Evolutionary conservation across 306 rosid genomes (phyloP), one percentile per base, ranked within the genome.

Genomic region (Trifolium dubium): DNA sequence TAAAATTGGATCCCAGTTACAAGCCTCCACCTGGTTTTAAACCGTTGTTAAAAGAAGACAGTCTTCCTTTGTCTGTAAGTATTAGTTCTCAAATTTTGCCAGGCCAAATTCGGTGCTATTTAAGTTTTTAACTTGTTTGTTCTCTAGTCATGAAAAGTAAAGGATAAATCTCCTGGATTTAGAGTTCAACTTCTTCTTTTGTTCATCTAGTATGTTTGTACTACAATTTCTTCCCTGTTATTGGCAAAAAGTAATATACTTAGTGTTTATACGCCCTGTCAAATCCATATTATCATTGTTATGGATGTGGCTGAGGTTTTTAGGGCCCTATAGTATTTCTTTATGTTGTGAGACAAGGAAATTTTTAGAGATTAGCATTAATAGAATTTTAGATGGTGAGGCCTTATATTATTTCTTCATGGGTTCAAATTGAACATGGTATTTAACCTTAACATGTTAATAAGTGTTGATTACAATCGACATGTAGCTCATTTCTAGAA

Each of bases 1-100:
- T 90, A 63, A 87, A 86, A 82, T 64, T 91, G 67, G 95, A 94
- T 86, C 97, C 97, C 80, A 89, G 83, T 83, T 94, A 84, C 89
- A 88, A 86, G 81, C 89, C 90, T 80, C 99, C 97, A 17, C 71
- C 89, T 74, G 92, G 89, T 83, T 94, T 84, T 77, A 92, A 84
- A 73, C 99, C 93, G 0, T 79, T 92, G 87, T 74, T 94, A 76
- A 94, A 89, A 78, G 97, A 92, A 85, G 89, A 85, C 75, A 83
- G 53, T 5, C 77, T 89, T 71, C 87, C 87, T 72, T 83, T 92
- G 77, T 97, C 96, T 78, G 97, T 94, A 87, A 89, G 99, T 85
- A 77, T 73, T 41, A 56, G 49, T 63, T 84, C 77, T 71, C 49
- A 73, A 72, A 61, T 61, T 76, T 47, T 66, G 51, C 72, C 31